Percentiles rank a stretch among this genome's conserved stretches.
phyloP scores from a whole-genome alignment of 768 basidiomycete species.

The Suillus luteus region DNA sequence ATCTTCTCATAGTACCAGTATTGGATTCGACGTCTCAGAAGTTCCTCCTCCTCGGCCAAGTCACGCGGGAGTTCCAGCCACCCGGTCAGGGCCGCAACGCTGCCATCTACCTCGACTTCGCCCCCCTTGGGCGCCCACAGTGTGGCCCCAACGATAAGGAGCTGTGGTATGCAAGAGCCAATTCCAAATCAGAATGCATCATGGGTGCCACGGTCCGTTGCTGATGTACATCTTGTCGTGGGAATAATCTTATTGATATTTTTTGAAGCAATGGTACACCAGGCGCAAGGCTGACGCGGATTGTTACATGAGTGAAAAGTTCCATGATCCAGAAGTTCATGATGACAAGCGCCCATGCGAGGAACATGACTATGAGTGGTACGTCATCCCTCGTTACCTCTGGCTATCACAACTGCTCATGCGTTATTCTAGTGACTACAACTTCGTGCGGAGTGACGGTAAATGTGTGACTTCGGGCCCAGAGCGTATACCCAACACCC shows the following conservation, averaged over 20 bases:
- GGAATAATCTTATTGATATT: background rate
- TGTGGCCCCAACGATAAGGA: slow-evolving; percentile 79
- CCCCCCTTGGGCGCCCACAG: slow-evolving; percentile 62
- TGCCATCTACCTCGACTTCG: slow-evolving; percentile 83
- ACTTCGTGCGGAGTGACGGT: slow-evolving; percentile 73
- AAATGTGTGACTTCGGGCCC: slow-evolving; percentile 85
- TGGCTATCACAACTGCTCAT: background rate
- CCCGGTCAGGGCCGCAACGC: slow-evolving; percentile 62
- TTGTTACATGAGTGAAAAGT: slow-evolving; percentile 92
- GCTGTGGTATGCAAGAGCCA: slow-evolving; percentile 79
- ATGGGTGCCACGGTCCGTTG: slow-evolving; percentile 87
- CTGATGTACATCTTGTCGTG: too few species aligned
- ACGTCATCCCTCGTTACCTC: slow-evolving; percentile 22
- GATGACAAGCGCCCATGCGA: slow-evolving; percentile 84
- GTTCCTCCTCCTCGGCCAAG: slow-evolving; percentile 84
- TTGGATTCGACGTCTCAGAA: slow-evolving; percentile 97
- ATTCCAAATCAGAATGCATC: slow-evolving; percentile 69
- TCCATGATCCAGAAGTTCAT: slow-evolving; percentile 78
- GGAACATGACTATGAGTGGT: slow-evolving; percentile 96
- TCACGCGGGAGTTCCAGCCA: slow-evolving; percentile 59
- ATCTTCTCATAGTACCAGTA: slow-evolving; percentile 45
- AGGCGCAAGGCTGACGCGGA: slow-evolving; percentile 80
- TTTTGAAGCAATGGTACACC: slow-evolving; percentile 84
- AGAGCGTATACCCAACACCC: slow-evolving; percentile 79
- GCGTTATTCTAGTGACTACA: slow-evolving; percentile 72